Evolutionary conservation across 345 rosid genomes (phyloP).

Genomic region (Rhodomyrtus tomentosa): DNA sequence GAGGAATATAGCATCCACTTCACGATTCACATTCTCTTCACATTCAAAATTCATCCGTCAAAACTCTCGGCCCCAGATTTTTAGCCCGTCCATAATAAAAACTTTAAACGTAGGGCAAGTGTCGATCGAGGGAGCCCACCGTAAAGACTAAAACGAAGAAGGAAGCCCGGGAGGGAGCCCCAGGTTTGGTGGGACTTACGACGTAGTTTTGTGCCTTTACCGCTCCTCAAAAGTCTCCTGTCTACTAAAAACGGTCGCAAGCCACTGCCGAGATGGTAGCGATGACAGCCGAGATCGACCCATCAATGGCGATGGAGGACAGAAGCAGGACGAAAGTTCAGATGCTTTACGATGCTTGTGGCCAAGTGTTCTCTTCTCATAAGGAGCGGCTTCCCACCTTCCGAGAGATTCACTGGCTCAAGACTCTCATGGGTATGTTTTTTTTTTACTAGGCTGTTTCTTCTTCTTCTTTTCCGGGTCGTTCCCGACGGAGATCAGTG

Average conservation of each 20-base stretch:
- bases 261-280: neutral
- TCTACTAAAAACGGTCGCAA: neutral
- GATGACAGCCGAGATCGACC: neutral
- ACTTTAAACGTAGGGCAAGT: neutral
- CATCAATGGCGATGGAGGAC: neutral
- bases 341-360: slow-evolving; percentile 20
- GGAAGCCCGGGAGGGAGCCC: neutral
- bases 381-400: slow-evolving; percentile 13
- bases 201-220: neutral
- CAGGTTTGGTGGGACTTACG: neutral
- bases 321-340: slow-evolving; percentile 16
- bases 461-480: neutral
- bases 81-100: neutral
- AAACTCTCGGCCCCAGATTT: neutral
- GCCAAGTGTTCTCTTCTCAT: slow-evolving; percentile 9
- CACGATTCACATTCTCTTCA: neutral
- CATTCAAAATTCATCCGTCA: neutral
- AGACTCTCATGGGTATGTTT: slow-evolving; percentile 13
- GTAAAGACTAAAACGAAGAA: neutral
- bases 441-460: neutral
- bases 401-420: slow-evolving; percentile 25
- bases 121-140: neutral
- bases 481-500: neutral
- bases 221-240: neutral
- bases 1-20: neutral